Evolutionary conservation across 2,329 filamentous ascomycete species (phyloP), one percentile per base, ranked within the genome.

Genomic region (Penicillium thymicola): DNA sequence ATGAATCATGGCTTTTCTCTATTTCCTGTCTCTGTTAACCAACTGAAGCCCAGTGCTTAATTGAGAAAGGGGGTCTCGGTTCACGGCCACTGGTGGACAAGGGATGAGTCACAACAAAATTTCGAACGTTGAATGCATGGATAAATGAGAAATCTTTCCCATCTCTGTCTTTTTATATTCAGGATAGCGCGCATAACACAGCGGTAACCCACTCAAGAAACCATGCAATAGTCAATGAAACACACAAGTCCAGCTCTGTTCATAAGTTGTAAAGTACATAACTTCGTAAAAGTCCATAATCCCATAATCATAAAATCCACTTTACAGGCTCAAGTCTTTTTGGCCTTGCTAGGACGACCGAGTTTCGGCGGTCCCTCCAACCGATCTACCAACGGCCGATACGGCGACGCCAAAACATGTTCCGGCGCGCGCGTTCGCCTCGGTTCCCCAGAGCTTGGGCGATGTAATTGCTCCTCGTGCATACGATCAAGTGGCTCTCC

Each of bases 401-500:
- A 87, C 4, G 84, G 84, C 38, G 81, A 81, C 2, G 84, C 80
- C 27, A 86, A 69, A 2, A 80, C 67, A 70, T 83, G 77, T 57
- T 83, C 80, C 28, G 78, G 77, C 2, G 76, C 77, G 25, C 63
- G 57, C 10, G 72, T 69, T 53, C 68, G 70, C 61, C 72, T 53
- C 65, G 77, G 63, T 67, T 76, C 78, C 10, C 76, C 73, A 8
- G 74, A 57, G 16, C 68, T 70, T 1, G 91, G 92, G 52, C 84
- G 82, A 47, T 78, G 76, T 51, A 86, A 76, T 75, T 97, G 92
- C 68, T 96, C 89, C 49, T 85, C 83, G 71, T 97, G 92, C 61
- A 97, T 79, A 70, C 86, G 89, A 73, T 97, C 91, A 36, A 97
- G 80, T 1, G 90, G 85, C 58, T 90, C 88, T 47, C 91, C 92